Conservation (phyloP, 208 protist genomes). For the Ichthyophonus hoferi region DNA sequence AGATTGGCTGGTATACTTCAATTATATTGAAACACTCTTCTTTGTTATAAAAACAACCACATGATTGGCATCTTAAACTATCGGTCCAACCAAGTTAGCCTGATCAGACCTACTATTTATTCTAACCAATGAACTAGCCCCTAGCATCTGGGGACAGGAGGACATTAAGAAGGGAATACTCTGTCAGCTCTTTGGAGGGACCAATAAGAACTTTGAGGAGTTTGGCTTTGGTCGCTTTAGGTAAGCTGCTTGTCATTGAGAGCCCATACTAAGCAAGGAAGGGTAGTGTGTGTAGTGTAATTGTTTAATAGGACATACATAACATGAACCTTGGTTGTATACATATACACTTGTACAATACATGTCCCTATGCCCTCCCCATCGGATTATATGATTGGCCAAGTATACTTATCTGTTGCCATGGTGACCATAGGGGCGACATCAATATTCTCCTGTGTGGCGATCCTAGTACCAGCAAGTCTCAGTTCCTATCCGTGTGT, state of each 20-base stretch:
- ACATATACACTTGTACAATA: not conserved
- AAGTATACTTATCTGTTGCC: too few species aligned
- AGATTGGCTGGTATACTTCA: too few species aligned
- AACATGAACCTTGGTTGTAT: not conserved
- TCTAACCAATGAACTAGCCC: conserved; percentile 63
- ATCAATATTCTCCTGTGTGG: conserved; percentile 95
- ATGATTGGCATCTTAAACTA: too few species aligned
- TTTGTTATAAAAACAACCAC: too few species aligned
- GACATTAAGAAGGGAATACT: conserved; percentile 91
- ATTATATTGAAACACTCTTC: too few species aligned
- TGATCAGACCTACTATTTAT: too few species aligned
- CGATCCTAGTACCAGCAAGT: conserved; percentile 99
- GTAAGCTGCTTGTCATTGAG: too few species aligned
- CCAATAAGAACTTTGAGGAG: conserved; percentile 78
- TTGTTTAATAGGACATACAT: too few species aligned
- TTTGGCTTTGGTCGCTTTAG: not conserved
- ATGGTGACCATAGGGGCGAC: conserved; percentile 82
- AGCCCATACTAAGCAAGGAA: too few species aligned
- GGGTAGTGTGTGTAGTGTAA: too few species aligned
- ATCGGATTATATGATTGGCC: too few species aligned
- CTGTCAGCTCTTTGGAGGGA: conserved; percentile 90
- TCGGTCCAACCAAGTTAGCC: too few species aligned
- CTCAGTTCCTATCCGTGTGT: conserved; percentile 90
- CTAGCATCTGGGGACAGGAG: conserved; percentile 95
- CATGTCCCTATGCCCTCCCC: not conserved